Percentiles rank a stretch among this genome's conserved stretches.
Conservation (phyloP, 2,329 filamentous ascomycete genomes). For the Akanthomyces muscarius region DNA sequence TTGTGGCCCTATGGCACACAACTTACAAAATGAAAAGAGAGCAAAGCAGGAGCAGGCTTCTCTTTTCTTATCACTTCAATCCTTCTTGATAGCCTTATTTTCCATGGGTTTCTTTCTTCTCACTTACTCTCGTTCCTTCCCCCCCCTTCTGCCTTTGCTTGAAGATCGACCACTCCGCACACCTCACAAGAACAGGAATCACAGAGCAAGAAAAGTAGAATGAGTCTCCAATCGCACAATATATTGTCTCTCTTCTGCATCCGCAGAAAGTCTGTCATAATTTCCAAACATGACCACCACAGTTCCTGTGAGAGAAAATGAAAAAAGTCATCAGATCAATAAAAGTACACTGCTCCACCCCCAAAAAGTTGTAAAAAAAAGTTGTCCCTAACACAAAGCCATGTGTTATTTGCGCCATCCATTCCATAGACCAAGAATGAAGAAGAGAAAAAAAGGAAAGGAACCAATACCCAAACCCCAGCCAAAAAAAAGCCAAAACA, state of each 20-base stretch:
- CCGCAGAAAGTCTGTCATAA: not conserved
- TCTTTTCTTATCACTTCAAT: too few species aligned
- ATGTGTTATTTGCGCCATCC: conserved; percentile 7
- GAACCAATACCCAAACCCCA: not conserved
- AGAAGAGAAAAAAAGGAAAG: not conserved
- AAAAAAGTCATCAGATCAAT: not conserved
- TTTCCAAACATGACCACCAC: not conserved
- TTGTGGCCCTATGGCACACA: too few species aligned
- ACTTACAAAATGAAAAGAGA: too few species aligned
- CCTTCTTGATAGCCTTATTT: too few species aligned
- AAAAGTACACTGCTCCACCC: conserved; percentile 7
- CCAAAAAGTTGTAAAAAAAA: not conserved
- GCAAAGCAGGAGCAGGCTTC: too few species aligned
- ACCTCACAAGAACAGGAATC: not conserved
- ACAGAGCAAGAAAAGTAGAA: not conserved
- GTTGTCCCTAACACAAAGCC: not conserved
- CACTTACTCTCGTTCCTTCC: too few species aligned
- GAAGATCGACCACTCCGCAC: too few species aligned
- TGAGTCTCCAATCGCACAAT: conserved; percentile 4
- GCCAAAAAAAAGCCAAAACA: not conserved
- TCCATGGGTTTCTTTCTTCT: too few species aligned
- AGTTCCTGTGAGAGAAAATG: not conserved
- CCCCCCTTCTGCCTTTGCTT: too few species aligned
- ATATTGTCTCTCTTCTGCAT: conserved; percentile 1
- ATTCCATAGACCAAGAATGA: not conserved